Evolutionary conservation across 805 yeast genomes (phyloP).

Genomic region (Schwanniomyces polymorphus): DNA sequence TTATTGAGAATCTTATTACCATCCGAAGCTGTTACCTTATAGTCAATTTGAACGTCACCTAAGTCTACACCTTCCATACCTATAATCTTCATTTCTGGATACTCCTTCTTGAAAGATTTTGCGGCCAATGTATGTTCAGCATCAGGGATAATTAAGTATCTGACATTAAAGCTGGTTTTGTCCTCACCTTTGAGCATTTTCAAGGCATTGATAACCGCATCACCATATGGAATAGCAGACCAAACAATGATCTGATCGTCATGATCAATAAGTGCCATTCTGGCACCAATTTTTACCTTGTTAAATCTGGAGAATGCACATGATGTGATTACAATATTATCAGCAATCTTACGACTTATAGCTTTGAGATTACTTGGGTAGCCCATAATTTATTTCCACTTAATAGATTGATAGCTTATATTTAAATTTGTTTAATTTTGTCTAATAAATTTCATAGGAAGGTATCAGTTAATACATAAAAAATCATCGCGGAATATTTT

Average conservation of each 20-base stretch:
- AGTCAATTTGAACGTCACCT: constrained; percentile 41
- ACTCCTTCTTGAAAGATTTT: constrained; percentile 46
- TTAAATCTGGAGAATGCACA: constrained; percentile 32
- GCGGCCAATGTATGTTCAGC: constrained; percentile 66
- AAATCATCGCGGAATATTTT: neutral
- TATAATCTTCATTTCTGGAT: constrained; percentile 52
- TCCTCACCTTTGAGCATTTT: constrained; percentile 29
- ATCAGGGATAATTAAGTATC: constrained; percentile 62
- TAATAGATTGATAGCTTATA: neutral
- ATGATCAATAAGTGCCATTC: constrained; percentile 40
- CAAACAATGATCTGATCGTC: constrained; percentile 44
- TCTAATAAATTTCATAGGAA: neutral
- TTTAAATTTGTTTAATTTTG: neutral
- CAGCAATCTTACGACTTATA: constrained; percentile 27
- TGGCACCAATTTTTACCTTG: constrained; percentile 37
- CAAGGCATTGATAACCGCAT: constrained; percentile 42
- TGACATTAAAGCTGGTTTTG: constrained; percentile 33
- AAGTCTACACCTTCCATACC: constrained; percentile 47
- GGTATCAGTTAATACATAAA: neutral
- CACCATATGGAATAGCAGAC: constrained; percentile 58
- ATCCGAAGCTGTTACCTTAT: constrained; percentile 29
- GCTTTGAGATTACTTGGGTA: constrained; percentile 36
- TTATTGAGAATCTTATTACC: constrained; percentile 34
- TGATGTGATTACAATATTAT: constrained; percentile 34
- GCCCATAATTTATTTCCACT: constrained; percentile 15